Conservation (phyloP, 1,139 yeast genomes). For the Pichia sp. region DNA sequence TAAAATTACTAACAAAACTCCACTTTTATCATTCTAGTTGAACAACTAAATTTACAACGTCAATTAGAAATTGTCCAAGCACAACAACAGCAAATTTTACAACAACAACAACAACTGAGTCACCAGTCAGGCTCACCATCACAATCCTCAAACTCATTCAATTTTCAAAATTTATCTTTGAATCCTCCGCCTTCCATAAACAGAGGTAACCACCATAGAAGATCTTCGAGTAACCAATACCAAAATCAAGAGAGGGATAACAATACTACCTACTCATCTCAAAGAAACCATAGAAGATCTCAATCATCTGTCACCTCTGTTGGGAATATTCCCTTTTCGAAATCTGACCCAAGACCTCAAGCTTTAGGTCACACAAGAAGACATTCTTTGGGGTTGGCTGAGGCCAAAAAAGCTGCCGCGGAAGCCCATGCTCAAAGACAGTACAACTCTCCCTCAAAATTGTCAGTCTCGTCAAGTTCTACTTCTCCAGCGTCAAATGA, state of each 20-base stretch:
- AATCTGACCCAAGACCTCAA: conserved; percentile 20
- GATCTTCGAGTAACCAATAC: conserved; percentile 19
- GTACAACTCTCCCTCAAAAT: conserved; percentile 28
- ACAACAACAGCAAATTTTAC: conserved; percentile 77
- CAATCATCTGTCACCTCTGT: conserved; percentile 25
- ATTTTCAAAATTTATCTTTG: conserved; percentile 1
- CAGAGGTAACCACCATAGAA: conserved; percentile 18
- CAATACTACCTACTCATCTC: conserved; percentile 5
- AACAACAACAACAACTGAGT: conserved; percentile 17
- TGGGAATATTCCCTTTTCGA: conserved; percentile 15
- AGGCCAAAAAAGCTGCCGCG: conserved; percentile 97
- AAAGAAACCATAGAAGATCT: conserved; percentile 24
- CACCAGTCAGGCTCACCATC: conserved; percentile 14
- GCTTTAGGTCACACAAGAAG: conserved; percentile 74
- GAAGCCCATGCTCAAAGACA: conserved; percentile 65
- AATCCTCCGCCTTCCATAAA: neutral
- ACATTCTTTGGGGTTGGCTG: conserved; percentile 86
- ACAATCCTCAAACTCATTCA: conserved; percentile 9
- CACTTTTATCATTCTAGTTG: conserved; percentile 33
- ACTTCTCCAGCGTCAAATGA: conserved; percentile 12
- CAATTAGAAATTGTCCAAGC: conserved; percentile 88
- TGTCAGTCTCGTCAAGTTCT: conserved; percentile 23
- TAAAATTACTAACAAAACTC: too few species aligned
- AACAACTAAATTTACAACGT: conserved; percentile 86
- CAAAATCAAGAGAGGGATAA: conserved; percentile 9